A percentile compares a stretch with the other conserved stretches of the same genome.
phyloP scores from a whole-genome alignment of 768 basidiomycete species.

The Hypholoma sublateritium region DNA sequence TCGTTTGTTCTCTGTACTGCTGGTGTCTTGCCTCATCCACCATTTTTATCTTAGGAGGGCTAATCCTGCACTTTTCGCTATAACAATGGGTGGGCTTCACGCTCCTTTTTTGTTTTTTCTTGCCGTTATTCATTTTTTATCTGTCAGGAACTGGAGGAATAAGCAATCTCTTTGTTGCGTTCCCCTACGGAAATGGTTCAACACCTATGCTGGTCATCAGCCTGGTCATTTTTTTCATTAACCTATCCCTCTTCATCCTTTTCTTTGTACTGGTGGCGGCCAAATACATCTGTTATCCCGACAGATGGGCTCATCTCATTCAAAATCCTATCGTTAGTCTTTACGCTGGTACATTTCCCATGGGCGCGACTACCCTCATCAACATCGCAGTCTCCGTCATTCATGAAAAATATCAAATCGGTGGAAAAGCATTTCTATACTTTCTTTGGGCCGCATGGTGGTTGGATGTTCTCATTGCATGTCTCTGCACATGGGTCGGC shows the following conservation, averaged over 20 bases:
- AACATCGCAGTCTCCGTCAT: conserved; percentile 47
- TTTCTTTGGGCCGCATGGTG: conserved; percentile 69
- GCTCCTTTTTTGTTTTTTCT: neutral
- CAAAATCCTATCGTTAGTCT: conserved; percentile 45
- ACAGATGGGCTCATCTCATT: conserved; percentile 39
- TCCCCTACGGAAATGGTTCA: conserved; percentile 52
- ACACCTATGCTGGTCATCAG: conserved; percentile 35
- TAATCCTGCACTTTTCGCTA: conserved; percentile 43
- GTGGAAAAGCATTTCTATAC: conserved; percentile 52
- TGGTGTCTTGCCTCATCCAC: neutral
- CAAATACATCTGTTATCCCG: conserved; percentile 56
- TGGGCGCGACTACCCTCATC: conserved; percentile 62
- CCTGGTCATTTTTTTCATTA: conserved; percentile 57
- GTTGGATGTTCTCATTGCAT: conserved; percentile 56
- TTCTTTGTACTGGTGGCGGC: conserved; percentile 44
- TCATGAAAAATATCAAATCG: conserved; percentile 43
- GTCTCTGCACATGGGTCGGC: conserved; percentile 59
- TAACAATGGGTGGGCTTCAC: conserved; percentile 37
- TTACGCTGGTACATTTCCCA: conserved; percentile 50
- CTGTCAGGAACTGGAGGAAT: conserved; percentile 46
- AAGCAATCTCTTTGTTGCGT: conserved; percentile 53
- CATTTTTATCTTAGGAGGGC: conserved; percentile 28
- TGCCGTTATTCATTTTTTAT: neutral
- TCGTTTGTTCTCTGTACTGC: neutral
- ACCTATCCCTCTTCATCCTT: conserved; percentile 51